Percentiles rank a stretch among this genome's conserved stretches.
Evolutionary conservation across 345 rosid genomes (phyloP).

Genomic region (Psidium friedrichsthalianum): DNA sequence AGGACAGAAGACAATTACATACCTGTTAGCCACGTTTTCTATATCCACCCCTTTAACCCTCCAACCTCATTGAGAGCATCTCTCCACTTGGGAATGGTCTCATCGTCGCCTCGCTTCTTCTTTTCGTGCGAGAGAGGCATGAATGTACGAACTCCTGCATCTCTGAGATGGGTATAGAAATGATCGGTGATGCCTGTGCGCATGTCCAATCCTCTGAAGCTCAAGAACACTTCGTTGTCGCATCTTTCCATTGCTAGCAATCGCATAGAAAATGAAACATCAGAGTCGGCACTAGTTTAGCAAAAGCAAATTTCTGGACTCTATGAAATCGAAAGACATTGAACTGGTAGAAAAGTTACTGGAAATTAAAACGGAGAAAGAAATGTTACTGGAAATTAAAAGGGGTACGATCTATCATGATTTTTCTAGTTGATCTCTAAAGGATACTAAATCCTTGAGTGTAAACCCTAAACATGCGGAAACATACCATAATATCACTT

Average conservation of each 20-base stretch:
- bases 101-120: not conserved
- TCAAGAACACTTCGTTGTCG: not conserved
- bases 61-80: not conserved
- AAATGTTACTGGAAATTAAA: accelerated
- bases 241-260: not conserved
- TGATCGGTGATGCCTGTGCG: accelerated
- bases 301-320: not conserved
- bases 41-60: not conserved
- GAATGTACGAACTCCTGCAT: not conserved
- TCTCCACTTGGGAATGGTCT: not conserved
- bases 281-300: not conserved
- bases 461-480: too few species aligned
- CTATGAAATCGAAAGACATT: not conserved
- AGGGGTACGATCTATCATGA: too few species aligned
- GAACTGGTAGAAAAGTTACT: not conserved
- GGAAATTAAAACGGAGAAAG: not conserved
- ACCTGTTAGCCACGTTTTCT: not conserved
- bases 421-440: too few species aligned
- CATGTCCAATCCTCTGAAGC: not conserved
- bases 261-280: not conserved
- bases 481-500: too few species aligned
- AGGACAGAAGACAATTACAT: not conserved
- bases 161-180: accelerated
- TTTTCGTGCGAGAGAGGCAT: not conserved
- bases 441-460: too few species aligned